Evolutionary conservation across 1,284 basidiomycete genomes (phyloP).

Genomic region (Cystobasidium pallidum): DNA sequence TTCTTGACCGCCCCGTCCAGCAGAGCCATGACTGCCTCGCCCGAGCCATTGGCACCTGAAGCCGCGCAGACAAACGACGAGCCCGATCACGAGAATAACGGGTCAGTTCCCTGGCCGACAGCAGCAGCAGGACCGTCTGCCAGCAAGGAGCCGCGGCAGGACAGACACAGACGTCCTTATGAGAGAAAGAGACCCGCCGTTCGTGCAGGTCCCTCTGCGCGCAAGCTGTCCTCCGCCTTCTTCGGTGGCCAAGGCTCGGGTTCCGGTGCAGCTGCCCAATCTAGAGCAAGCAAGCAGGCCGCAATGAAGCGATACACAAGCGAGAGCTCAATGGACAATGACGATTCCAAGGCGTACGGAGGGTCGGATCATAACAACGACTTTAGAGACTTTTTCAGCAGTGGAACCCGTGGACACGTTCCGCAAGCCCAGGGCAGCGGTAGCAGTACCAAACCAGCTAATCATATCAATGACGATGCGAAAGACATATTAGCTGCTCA

Average conservation of each 20-base stretch:
- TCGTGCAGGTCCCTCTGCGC: background rate
- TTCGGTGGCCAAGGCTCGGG: constrained; percentile 1
- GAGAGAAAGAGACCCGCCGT: constrained; percentile 12
- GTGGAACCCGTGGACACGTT: background rate
- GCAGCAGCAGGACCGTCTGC: background rate
- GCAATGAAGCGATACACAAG: constrained; percentile 32
- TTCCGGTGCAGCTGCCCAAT: background rate
- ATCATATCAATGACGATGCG: background rate
- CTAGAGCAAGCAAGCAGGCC: constrained; percentile 16
- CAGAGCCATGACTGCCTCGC: constrained; percentile 26
- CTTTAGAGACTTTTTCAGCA: constrained; percentile 9
- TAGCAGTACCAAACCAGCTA: background rate
- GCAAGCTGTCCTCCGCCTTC: constrained; percentile 37
- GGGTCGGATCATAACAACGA: constrained; percentile 7
- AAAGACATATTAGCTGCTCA: background rate
- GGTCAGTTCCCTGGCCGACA: background rate
- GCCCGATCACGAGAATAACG: background rate
- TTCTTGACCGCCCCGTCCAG: constrained; percentile 20
- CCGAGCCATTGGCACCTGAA: constrained; percentile 27
- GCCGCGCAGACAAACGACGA: background rate
- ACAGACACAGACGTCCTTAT: background rate
- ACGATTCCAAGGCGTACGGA: constrained; percentile 2
- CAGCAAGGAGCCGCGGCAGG: background rate
- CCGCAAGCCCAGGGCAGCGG: background rate
- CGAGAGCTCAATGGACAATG: constrained; percentile 27